These are phyloP conservation scores for Diplosphaera chodatii DNA, from an alignment of 139 green algal species.

Conservation along the genomic window DNA sequence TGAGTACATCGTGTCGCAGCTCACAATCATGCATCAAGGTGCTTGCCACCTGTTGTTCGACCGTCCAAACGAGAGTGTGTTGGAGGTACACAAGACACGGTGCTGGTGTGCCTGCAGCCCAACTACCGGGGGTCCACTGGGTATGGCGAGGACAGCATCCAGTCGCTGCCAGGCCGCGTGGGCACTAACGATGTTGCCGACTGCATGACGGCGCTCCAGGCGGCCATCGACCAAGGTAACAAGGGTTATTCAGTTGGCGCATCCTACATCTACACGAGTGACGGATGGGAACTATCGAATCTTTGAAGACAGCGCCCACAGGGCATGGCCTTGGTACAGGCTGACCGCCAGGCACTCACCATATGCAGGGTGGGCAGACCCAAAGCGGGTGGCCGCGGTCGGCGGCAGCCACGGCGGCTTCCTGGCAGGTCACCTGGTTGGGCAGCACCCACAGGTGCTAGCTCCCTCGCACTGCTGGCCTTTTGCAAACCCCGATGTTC, in stretches of 20 bases:
- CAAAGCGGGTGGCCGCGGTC: conserved; percentile 53
- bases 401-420: conserved; percentile 91
- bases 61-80: too few species aligned
- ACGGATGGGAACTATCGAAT: too few species aligned
- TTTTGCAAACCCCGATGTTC: too few species aligned
- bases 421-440: conserved; percentile 78
- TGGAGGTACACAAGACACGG: too few species aligned
- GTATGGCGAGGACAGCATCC: conserved; percentile 73
- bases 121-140: conserved; percentile 77
- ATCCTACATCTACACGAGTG: not conserved
- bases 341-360: too few species aligned
- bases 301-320: too few species aligned
- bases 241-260: not conserved
- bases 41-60: too few species aligned
- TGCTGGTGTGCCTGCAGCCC: conserved; percentile 15
- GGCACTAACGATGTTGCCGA: conserved; percentile 78
- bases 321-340: too few species aligned
- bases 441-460: conserved; percentile 84
- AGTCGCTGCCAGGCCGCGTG: conserved; percentile 72
- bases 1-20: conserved; percentile 1
- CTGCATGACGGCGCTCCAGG: conserved; percentile 70
- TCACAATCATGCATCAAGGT: too few species aligned
- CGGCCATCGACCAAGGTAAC: conserved; percentile 39
- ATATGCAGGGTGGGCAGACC: conserved; percentile 47
- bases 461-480: too few species aligned